phyloP scores from a whole-genome alignment of 192 early-diverging fungal species.

The Tieghemiomyces parasiticus region DNA sequence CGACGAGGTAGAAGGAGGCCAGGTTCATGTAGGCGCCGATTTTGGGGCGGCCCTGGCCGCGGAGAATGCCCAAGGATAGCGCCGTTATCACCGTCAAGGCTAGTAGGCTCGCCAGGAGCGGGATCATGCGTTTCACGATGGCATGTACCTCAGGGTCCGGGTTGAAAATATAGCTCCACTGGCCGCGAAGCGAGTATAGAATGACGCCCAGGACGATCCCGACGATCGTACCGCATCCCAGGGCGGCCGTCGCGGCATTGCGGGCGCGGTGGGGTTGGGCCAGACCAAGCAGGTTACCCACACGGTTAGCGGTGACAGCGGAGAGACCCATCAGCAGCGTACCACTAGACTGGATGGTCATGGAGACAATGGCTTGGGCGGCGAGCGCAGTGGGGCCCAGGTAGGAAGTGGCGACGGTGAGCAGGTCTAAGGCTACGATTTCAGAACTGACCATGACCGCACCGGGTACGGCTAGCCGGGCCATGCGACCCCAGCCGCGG shows the following conservation, averaged over 20 bases:
- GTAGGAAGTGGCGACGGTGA: conserved; percentile 48
- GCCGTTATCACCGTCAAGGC: not conserved
- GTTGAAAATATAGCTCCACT: conserved; percentile 8
- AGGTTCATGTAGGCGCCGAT: conserved; percentile 41
- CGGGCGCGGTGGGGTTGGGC: conserved; percentile 24
- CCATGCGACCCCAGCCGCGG: conserved; percentile 34
- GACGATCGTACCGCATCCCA: not conserved
- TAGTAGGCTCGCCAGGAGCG: not conserved
- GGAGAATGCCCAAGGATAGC: conserved; percentile 32
- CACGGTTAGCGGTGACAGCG: conserved; percentile 52
- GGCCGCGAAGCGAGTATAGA: not conserved
- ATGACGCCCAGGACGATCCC: not conserved
- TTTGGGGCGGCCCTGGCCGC: conserved; percentile 65
- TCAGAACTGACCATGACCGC: conserved; percentile 59
- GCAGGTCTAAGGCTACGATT: conserved; percentile 54
- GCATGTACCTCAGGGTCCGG: not conserved
- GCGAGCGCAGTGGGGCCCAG: conserved; percentile 50
- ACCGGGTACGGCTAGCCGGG: conserved; percentile 52
- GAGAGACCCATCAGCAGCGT: conserved; percentile 57
- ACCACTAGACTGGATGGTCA: conserved; percentile 39
- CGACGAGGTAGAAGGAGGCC: conserved; percentile 49
- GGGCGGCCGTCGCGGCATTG: not conserved
- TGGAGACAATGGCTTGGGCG: conserved; percentile 53
- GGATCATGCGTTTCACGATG: conserved; percentile 2
- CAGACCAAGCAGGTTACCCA: conserved; percentile 46